Conservation (phyloP, 2,329 filamentous ascomycete genomes). For the Elsinoe ampelina region DNA sequence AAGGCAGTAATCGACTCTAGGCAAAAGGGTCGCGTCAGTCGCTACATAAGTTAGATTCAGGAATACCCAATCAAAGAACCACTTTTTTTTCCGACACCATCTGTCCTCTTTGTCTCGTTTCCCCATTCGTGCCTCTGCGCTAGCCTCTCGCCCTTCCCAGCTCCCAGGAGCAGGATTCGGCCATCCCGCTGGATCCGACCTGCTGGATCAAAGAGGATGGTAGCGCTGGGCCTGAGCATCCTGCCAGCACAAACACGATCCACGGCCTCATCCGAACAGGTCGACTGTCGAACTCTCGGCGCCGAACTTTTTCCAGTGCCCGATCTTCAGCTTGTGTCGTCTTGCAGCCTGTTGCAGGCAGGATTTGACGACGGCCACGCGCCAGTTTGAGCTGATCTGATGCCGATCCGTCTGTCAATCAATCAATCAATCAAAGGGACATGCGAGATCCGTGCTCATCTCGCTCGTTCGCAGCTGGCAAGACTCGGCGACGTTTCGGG, state of each 20-base stretch:
- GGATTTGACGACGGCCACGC: conserved; percentile 1
- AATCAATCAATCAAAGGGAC: neutral
- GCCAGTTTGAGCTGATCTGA: neutral
- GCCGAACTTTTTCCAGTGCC: too few species aligned
- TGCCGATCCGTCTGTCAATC: conserved; percentile 1
- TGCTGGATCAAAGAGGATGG: neutral
- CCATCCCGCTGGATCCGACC: neutral
- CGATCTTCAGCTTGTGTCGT: neutral
- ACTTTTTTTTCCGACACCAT: neutral
- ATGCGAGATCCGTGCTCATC: neutral
- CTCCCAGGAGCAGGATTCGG: neutral
- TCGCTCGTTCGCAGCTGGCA: too few species aligned
- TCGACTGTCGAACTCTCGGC: too few species aligned
- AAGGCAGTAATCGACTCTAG: conserved; percentile 4
- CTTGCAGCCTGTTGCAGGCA: neutral
- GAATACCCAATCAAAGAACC: neutral
- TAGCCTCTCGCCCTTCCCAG: conserved; percentile 1
- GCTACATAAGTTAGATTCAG: neutral
- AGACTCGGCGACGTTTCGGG: too few species aligned
- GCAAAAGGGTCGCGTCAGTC: conserved; percentile 2
- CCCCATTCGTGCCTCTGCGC: neutral
- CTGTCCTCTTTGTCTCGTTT: neutral
- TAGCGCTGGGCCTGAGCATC: neutral
- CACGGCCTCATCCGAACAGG: too few species aligned
- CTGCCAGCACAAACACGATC: neutral